Base-by-base conservation (phyloP, 2,329 filamentous ascomycete species). In the Drechslera avenae region DNA sequence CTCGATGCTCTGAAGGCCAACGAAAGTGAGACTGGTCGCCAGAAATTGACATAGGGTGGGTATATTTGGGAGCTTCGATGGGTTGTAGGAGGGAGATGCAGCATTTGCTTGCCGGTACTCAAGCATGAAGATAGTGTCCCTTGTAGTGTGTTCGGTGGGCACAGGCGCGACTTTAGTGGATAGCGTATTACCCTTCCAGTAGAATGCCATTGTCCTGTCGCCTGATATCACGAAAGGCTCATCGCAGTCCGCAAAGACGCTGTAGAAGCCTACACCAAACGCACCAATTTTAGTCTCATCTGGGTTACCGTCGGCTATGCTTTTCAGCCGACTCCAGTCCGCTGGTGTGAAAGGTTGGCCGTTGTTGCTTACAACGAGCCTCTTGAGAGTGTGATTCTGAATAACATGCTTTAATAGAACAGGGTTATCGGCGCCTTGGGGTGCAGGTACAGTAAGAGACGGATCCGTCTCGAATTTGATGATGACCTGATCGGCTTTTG, bases 251-350 rank as follows among this genome's bases (percentile, higher is more conserved):
- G 94, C 90, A 72, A 99, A 99, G 32, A 97, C 93, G 72, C 90
- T 96, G 80, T 99, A 99, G 77, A 99, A 99, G 2, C 94, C 94
- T 26, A 99, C 94, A 60, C 94, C 94, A 72, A 99, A 99, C 3
- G 94, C 95, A 46, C 94, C 94, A 65, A 99, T 99, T 79, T 99
- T 99, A 39, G 92, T 97, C 76, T 99, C 94, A 73, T 99, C 94
- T 0, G 94, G 94, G 68, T 99, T 99, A 39, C 94, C 95, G 73
- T 99, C 94, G n/a, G 94, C 95, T 57, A 99, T 99, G 54, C 93
- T 86, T 79, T 97, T 97, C 59, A 99, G 73, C 46, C 94, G 84
- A 37, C 86, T 86, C 94, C 94, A 99, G 74, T 99, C 94, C 14
- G 91, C 95, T 64, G 88, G 84, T 43, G 86, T 88, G 68, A 99